These are phyloP conservation scores for Daldinia grandis DNA, from an alignment of 495 filamentous ascomycete species.

Conservation along the genomic window DNA sequence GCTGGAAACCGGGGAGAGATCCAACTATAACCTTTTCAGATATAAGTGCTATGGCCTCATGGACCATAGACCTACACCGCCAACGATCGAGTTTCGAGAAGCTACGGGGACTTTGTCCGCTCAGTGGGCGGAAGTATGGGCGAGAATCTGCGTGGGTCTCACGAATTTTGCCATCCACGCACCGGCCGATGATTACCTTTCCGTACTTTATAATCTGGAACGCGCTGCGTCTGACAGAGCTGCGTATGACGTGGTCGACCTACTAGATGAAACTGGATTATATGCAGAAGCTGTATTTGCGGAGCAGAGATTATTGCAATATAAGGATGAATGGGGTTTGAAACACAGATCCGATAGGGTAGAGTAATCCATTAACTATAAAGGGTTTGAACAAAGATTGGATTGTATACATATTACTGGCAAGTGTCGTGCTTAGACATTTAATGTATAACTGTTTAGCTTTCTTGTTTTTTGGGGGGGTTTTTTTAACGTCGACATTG, in stretches of 20 bases:
- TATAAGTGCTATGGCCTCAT: background rate
- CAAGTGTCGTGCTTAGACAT: too few relatives aligned
- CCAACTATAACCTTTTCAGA: conserved; percentile 16
- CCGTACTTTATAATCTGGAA: conserved; percentile 7
- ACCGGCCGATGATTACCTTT: conserved; percentile 6
- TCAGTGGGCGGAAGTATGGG: conserved; percentile 41
- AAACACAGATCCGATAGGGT: background rate
- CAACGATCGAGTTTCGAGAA: conserved; percentile 54
- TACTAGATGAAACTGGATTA: conserved; percentile 23
- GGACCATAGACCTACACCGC: background rate
- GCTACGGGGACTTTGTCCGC: conserved; percentile 46
- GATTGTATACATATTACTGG: too few relatives aligned
- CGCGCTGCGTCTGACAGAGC: background rate
- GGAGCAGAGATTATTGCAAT: conserved; percentile 1
- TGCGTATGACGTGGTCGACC: conserved; percentile 30
- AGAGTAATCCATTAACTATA: background rate
- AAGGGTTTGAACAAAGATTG: background rate
- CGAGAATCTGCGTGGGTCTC: conserved; percentile 43
- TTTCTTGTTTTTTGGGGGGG: too few relatives aligned
- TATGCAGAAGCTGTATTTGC: conserved; percentile 16
- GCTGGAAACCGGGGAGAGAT: conserved; percentile 4
- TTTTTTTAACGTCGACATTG: too few relatives aligned
- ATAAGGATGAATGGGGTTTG: background rate
- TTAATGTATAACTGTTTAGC: too few relatives aligned
- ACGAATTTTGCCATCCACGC: conserved; percentile 35